A percentile compares a stretch with the other conserved stretches of the same genome.
Evolutionary conservation across 345 rosid species (phyloP).

Genomic region (Populus alba): DNA sequence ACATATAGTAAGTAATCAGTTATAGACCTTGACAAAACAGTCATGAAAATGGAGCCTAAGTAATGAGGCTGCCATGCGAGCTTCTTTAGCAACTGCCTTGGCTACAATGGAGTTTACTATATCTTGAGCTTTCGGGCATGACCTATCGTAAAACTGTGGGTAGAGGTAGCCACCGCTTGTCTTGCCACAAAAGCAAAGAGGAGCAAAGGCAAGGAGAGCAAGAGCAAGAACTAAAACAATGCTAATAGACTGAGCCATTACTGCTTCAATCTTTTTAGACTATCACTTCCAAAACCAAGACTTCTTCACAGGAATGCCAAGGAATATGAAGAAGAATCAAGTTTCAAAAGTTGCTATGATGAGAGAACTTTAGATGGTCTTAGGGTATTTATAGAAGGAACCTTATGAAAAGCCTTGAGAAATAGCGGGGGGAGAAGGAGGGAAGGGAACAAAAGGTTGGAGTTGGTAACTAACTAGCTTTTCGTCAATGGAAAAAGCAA

Average conservation of each 20-base stretch:
- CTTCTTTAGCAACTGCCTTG: conserved; percentile 28
- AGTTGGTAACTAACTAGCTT: conserved; percentile 38
- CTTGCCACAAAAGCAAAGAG: conserved; percentile 40
- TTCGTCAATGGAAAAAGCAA: neutral
- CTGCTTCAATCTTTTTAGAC: neutral
- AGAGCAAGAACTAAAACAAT: conserved; percentile 14
- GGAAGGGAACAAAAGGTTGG: conserved; percentile 27
- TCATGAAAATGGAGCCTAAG: conserved; percentile 35
- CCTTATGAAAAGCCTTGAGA: conserved; percentile 13
- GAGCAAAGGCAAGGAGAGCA: conserved; percentile 47
- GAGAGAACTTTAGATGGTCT: conserved; percentile 1
- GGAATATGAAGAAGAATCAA: conserved; percentile 1
- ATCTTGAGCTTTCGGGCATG: conserved; percentile 22
- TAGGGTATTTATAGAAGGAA: conserved; percentile 36
- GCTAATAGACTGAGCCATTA: conserved; percentile 40
- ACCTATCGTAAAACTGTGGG: conserved; percentile 27
- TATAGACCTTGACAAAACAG: conserved; percentile 32
- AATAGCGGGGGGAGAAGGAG: conserved; percentile 3
- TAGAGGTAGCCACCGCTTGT: conserved; percentile 30
- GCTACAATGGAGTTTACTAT: conserved; percentile 22
- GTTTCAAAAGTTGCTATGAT: conserved; percentile 17
- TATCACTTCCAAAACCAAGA: conserved; percentile 13
- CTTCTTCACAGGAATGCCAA: conserved; percentile 4
- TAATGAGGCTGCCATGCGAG: conserved; percentile 34
- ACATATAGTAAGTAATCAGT: neutral